Conservation (phyloP, 192 early-diverging fungal species). For the Gigaspora rosea region DNA sequence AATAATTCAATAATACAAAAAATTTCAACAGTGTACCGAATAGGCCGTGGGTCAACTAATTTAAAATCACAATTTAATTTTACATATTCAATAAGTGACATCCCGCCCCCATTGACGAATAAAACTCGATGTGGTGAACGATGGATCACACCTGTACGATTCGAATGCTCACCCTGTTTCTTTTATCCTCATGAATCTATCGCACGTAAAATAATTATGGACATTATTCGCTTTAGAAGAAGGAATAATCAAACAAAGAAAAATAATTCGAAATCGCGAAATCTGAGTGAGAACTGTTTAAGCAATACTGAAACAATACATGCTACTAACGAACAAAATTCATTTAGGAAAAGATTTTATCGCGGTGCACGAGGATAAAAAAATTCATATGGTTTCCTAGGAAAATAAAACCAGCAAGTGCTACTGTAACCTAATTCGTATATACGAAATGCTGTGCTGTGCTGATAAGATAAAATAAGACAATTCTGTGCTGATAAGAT, state of each 20-base stretch:
- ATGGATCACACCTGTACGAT: neutral
- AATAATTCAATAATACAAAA: neutral
- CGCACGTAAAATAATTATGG: slow-evolving; percentile 5
- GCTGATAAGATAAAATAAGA: no score
- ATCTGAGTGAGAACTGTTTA: no score
- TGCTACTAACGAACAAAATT: no score
- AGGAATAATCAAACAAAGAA: neutral
- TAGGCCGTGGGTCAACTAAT: slow-evolving; percentile 13
- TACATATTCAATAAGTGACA: slow-evolving; percentile 13
- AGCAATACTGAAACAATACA: no score
- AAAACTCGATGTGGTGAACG: slow-evolving; percentile 18
- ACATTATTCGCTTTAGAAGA: neutral
- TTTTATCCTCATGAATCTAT: slow-evolving; percentile 18
- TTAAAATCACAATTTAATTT: slow-evolving; percentile 1
- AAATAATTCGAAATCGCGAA: neutral
- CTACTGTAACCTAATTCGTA: no score
- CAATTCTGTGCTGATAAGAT: no score
- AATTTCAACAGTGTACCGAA: slow-evolving; percentile 3
- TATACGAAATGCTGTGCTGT: no score
- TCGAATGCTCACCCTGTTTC: slow-evolving; percentile 19
- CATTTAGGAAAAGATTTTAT: no score
- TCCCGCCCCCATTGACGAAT: neutral
- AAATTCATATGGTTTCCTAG: no score
- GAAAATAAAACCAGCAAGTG: no score
- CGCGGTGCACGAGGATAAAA: no score